Conservation (phyloP, 1,284 basidiomycete genomes). For the Apiotrichum veenhuisii region DNA sequence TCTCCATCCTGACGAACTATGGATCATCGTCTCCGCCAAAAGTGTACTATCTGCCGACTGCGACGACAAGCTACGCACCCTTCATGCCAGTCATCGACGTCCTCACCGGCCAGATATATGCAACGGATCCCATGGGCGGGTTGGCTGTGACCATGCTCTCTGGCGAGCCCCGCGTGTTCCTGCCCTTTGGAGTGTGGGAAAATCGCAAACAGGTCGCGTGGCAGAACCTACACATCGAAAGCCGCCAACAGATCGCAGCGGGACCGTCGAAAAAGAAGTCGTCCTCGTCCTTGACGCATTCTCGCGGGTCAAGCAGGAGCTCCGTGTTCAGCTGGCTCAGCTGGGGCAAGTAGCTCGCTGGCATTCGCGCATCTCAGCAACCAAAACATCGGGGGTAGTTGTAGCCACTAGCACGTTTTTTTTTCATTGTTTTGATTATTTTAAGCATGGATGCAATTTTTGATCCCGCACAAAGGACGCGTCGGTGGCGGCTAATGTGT, state of each 20-base stretch:
- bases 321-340: conserved; percentile 18
- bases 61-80: conserved; percentile 51
- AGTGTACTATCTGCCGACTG: conserved; percentile 29
- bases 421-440: no score
- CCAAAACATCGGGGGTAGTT: no score
- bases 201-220: conserved; percentile 10
- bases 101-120: conserved; percentile 56
- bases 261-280: background rate
- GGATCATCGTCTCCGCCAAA: conserved; percentile 53
- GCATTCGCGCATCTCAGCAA: no score
- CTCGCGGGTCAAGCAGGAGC: conserved; percentile 12
- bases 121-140: conserved; percentile 53
- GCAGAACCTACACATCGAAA: conserved; percentile 5
- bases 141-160: conserved; percentile 33
- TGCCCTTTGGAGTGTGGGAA: conserved; percentile 30
- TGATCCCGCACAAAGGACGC: no score
- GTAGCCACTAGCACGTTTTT: no score
- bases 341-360: conserved; percentile 15
- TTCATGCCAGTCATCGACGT: conserved; percentile 61
- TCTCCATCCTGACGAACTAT: conserved; percentile 63
- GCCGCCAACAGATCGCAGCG: background rate
- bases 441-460: no score
- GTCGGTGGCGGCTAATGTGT: no score
- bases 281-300: conserved; percentile 3
- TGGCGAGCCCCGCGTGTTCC: conserved; percentile 42